Conservation (phyloP, 768 basidiomycete genomes). For the Mycena capillaripes region DNA sequence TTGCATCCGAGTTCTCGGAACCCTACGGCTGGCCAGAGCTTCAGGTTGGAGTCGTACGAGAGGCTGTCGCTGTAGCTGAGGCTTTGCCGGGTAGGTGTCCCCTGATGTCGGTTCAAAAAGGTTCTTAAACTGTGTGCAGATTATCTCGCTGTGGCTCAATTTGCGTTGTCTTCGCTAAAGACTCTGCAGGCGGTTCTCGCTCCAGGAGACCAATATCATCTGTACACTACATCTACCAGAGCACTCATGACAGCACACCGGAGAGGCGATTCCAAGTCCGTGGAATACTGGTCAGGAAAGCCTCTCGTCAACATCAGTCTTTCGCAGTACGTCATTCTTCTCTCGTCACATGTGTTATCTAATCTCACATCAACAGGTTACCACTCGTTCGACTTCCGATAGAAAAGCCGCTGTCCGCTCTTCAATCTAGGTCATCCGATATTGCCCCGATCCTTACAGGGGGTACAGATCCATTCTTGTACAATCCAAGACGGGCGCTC, state of each 20-base stretch:
- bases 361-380: conserved; percentile 60
- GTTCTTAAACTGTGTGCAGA: conserved; percentile 61
- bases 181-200: conserved; percentile 77
- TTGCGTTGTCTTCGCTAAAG: conserved; percentile 90
- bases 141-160: conserved; percentile 86
- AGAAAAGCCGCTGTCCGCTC: conserved; percentile 75
- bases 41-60: conserved; percentile 93
- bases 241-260: conserved; percentile 82
- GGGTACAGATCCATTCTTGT: conserved; percentile 86
- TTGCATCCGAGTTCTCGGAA: conserved; percentile 58
- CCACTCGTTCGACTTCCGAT: conserved; percentile 78
- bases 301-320: conserved; percentile 86
- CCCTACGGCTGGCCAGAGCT: conserved; percentile 94
- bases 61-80: conserved; percentile 93
- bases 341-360: conserved; percentile 18
- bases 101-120: not conserved
- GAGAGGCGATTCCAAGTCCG: conserved; percentile 76
- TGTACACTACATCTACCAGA: conserved; percentile 79
- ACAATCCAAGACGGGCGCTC: conserved; percentile 84
- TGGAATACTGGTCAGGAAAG: conserved; percentile 91
- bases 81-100: conserved; percentile 82
- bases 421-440: conserved; percentile 57
- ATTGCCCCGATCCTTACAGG: conserved; percentile 68
- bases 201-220: conserved; percentile 83
- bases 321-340: conserved; percentile 68